Evolutionary conservation across 1,139 yeast genomes (phyloP), one percentile per base, ranked within the genome.

Genomic region (Zygosaccharomyces pseudobailii): DNA sequence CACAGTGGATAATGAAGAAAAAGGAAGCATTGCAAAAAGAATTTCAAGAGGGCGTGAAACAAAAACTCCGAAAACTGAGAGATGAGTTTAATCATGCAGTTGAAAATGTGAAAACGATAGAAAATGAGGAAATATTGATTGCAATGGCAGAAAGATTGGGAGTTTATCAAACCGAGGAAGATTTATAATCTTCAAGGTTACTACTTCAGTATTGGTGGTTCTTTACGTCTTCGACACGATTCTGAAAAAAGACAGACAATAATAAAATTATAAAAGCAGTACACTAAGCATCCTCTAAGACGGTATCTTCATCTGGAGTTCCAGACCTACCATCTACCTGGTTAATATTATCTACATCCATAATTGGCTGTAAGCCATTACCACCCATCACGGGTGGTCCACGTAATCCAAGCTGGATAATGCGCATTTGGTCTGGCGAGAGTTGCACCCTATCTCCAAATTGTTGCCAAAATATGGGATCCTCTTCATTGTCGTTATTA

Each of bases 1-100:
- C 74, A 43, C 79, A 84, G 51, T 88, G 95, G 95, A 68, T 87
- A 20, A 55, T 58, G 9, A 52, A 58, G 7, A 69, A 70, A 34
- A 69, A 76, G 40, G 67, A 71, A 6, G 69, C 66, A 36, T 71
- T 82, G 69, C 67, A 79, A 13, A 61, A 66, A 5, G 70, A 70
- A 23, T 77, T 78, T 53, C 68, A 68, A 35, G 55, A 53, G 2
- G 79, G 79, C 45, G 69, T 73, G 43, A 66, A 68, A 17, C 62
- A 70, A 25, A 85, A 83, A 3, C 52, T 77, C 27, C 49, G 55
- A 23, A 50, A 59, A 4, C 54, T 76, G 6, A 55, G 58, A 42
- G 42, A 36, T 5, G 46, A 55, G 17, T 62, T 61, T 46, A 46
- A 49, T 19, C 27, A 20, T 4, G 40, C 51, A 4, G 51, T 43